phyloP scores from a whole-genome alignment of 163 green algal species.

The Trebouxia gelatinosa region DNA sequence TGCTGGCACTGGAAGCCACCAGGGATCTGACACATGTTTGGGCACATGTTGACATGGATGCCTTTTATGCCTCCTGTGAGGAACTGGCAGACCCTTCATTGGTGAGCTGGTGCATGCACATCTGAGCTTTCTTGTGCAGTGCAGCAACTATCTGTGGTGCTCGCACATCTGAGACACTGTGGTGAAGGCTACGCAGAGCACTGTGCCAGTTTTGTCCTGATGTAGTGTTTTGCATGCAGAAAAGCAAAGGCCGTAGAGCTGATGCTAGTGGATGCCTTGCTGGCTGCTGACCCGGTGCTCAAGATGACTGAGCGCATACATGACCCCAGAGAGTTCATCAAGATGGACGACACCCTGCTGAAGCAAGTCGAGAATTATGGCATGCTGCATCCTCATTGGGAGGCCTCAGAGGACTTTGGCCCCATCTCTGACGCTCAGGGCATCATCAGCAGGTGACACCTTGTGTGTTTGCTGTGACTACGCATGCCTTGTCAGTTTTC shows the following conservation, averaged over 20 bases:
- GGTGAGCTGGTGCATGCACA: too few species aligned
- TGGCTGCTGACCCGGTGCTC: slow-evolving; percentile 50
- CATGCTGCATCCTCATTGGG: slow-evolving; percentile 24
- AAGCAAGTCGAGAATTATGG: slow-evolving; percentile 48
- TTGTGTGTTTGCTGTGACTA: too few species aligned
- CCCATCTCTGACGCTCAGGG: background rate
- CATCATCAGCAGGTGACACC: slow-evolving; percentile 24
- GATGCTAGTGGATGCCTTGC: slow-evolving; percentile 63
- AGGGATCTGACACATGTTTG: slow-evolving; percentile 79
- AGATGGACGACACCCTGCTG: slow-evolving; percentile 57
- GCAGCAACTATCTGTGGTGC: too few species aligned
- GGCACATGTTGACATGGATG: slow-evolving; percentile 96
- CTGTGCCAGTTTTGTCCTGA: too few species aligned
- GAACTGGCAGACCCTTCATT: slow-evolving; percentile 78
- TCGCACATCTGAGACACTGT: too few species aligned
- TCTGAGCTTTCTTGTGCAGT: too few species aligned
- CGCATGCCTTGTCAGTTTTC: too few species aligned
- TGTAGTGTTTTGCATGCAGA: too few species aligned
- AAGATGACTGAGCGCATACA: slow-evolving; percentile 42
- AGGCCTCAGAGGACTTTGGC: background rate
- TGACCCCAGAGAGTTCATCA: slow-evolving; percentile 41
- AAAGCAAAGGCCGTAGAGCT: slow-evolving; percentile 62
- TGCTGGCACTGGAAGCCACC: slow-evolving; percentile 68
- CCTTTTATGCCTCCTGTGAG: slow-evolving; percentile 86
- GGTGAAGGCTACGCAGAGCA: too few species aligned